Conservation (phyloP, 768 basidiomycete species). For the Calocera viscosa region DNA sequence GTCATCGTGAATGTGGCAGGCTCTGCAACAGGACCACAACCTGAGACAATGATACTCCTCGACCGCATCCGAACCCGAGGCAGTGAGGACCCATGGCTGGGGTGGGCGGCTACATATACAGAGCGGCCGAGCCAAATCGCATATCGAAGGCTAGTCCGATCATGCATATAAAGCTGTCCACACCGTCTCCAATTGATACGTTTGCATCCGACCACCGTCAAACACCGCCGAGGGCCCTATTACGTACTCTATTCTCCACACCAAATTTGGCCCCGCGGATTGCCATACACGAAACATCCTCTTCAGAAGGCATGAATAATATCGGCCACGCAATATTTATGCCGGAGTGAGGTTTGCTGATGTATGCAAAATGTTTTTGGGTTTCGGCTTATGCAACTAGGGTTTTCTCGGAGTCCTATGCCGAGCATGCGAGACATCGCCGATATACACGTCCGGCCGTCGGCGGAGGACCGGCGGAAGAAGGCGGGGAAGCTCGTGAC, state of each 20-base stretch:
- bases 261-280: constrained; percentile 2
- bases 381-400: background rate
- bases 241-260: background rate
- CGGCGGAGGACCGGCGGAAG: constrained; percentile 9
- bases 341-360: background rate
- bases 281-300: background rate
- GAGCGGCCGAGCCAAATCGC: background rate
- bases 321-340: background rate
- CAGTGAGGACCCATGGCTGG: too few species aligned
- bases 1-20: background rate
- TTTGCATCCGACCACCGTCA: background rate
- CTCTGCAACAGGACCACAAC: too few species aligned
- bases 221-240: constrained; percentile 2
- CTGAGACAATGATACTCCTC: too few species aligned
- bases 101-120: too few species aligned
- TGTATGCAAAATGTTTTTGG: background rate
- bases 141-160: background rate
- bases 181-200: background rate
- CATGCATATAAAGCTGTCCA: background rate
- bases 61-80: too few species aligned
- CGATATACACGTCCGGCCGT: background rate
- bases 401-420: background rate
- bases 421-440: background rate
- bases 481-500: constrained; percentile 2
- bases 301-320: background rate